These are phyloP conservation scores for Aschersonia sp. DNA, from an alignment of 2,329 filamentous ascomycete genomes.

Conservation along the genomic window DNA sequence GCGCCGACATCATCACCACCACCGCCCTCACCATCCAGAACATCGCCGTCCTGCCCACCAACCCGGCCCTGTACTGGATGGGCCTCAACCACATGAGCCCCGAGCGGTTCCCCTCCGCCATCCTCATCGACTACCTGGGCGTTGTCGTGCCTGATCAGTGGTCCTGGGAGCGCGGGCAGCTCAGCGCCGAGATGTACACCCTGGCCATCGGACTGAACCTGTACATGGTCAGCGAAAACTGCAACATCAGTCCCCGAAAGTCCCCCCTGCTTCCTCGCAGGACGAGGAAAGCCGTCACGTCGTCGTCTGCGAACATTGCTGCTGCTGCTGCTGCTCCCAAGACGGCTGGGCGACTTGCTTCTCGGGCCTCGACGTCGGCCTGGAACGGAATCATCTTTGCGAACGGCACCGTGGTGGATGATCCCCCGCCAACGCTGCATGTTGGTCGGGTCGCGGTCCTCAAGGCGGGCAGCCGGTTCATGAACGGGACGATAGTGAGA, in stretches of 20 bases:
- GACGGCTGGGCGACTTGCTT: background rate
- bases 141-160: constrained; percentile 11
- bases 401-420: constrained; percentile 13
- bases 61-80: constrained; percentile 20
- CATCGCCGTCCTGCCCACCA: constrained; percentile 16
- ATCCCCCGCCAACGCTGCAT: constrained; percentile 9
- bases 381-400: constrained; percentile 18
- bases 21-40: constrained; percentile 12
- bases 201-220: constrained; percentile 14
- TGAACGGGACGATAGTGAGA: constrained; percentile 9
- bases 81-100: constrained; percentile 14
- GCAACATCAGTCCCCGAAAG: constrained; percentile 7
- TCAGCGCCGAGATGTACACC: constrained; percentile 17
- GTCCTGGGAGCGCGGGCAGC: constrained; percentile 9
- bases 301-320: no score
- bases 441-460: constrained; percentile 9
- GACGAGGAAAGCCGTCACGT: background rate
- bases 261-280: constrained; percentile 10
- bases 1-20: constrained; percentile 11
- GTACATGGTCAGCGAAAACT: constrained; percentile 19
- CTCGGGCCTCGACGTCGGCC: background rate
- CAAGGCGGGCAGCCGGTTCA: constrained; percentile 12
- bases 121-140: constrained; percentile 17
- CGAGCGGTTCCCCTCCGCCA: constrained; percentile 14
- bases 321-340: no score